Evolutionary conservation across 1,284 basidiomycete genomes (phyloP).

Genomic region (Cystobasidium pallidum): DNA sequence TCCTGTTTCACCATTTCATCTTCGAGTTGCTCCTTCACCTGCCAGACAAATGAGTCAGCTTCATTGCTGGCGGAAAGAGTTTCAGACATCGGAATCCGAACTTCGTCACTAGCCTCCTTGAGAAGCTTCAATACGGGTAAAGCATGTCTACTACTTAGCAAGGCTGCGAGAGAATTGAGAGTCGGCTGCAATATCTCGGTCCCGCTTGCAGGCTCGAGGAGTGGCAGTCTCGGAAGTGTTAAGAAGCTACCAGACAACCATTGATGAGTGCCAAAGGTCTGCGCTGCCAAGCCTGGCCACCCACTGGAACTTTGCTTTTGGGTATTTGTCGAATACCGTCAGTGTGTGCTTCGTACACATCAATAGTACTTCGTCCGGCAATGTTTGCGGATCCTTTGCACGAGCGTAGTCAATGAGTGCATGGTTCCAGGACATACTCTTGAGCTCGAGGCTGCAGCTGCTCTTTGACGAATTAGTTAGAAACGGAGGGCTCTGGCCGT

Average conservation of each 20-base stretch:
- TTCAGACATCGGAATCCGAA: neutral
- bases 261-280: neutral
- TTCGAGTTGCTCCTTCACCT: constrained; percentile 63
- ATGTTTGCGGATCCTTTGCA: constrained; percentile 16
- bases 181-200: constrained; percentile 8
- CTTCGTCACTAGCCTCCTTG: constrained; percentile 41
- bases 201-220: constrained; percentile 6
- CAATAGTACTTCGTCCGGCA: constrained; percentile 35
- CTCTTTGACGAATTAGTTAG: no score
- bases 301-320: constrained; percentile 44
- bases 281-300: neutral
- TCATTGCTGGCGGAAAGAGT: neutral
- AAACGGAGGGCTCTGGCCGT: no score
- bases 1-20: constrained; percentile 78
- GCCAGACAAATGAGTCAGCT: neutral
- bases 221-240: constrained; percentile 32
- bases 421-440: constrained; percentile 41
- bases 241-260: constrained; percentile 16
- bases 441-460: neutral
- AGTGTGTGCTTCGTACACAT: constrained; percentile 34
- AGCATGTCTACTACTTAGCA: constrained; percentile 27
- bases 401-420: constrained; percentile 43
- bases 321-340: constrained; percentile 44
- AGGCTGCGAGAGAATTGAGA: constrained; percentile 32
- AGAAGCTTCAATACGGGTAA: constrained; percentile 38